Evolutionary conservation across 176 grass and related monocot species (phyloP).

Genomic region (Puccinellia tenuiflora): DNA sequence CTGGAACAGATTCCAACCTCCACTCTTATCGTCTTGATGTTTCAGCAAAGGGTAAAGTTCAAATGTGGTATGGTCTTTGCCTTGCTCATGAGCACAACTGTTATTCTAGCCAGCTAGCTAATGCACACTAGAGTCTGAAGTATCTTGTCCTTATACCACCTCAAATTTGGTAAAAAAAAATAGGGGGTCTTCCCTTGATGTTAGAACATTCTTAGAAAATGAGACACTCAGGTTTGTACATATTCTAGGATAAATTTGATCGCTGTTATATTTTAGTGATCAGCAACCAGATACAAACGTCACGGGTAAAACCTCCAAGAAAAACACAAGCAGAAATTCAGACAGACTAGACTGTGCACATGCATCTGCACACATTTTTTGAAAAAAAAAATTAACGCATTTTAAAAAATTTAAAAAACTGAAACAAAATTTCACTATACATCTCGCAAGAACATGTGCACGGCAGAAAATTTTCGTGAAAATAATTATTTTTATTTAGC

Average conservation of each 20-base stretch:
- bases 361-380: too few species aligned
- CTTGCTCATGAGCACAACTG: not conserved
- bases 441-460: too few species aligned
- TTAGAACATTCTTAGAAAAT: not conserved
- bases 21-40: not conserved
- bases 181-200: not conserved
- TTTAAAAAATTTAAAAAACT: too few species aligned
- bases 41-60: not conserved
- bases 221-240: not conserved
- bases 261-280: not conserved
- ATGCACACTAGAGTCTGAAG: not conserved
- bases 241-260: not conserved
- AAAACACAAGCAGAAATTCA: not conserved
- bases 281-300: not conserved
- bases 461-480: too few species aligned
- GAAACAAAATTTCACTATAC: too few species aligned
- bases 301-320: not conserved
- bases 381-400: too few species aligned
- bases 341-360: not conserved
- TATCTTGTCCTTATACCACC: slow-evolving; percentile 3
- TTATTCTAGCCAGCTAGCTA: not conserved
- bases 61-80: not conserved
- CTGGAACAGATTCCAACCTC: not conserved
- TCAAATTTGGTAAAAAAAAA: not conserved
- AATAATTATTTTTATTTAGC: too few species aligned